Conservation (phyloP, 2,329 filamentous ascomycete species). For the Colletotrichum liaoningense region DNA sequence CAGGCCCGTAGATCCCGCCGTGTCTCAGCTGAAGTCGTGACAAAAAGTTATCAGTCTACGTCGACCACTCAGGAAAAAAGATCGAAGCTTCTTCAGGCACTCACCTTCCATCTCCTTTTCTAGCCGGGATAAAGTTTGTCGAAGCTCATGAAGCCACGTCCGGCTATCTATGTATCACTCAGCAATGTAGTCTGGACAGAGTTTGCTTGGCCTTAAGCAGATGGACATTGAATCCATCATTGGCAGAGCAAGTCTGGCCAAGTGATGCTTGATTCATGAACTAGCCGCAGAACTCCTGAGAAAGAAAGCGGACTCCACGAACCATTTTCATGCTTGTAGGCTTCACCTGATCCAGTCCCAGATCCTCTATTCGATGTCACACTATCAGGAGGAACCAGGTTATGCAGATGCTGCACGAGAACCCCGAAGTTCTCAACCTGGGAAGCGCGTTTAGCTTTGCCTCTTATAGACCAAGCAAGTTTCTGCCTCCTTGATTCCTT, state of each 20-base stretch:
- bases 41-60: neutral
- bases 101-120: conserved; percentile 12
- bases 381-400: conserved; percentile 16
- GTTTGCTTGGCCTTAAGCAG: neutral
- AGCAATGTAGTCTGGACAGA: neutral
- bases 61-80: too few species aligned
- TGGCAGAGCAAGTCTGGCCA: too few species aligned
- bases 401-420: conserved; percentile 29
- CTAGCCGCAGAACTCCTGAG: too few species aligned
- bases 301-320: too few species aligned
- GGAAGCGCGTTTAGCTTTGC: conserved; percentile 18
- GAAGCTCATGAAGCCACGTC: neutral
- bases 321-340: too few species aligned
- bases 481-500: conserved; percentile 23
- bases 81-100: too few species aligned
- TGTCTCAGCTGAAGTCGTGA: neutral
- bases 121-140: neutral
- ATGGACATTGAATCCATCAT: neutral
- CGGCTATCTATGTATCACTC: neutral
- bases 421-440: conserved; percentile 24
- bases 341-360: too few species aligned
- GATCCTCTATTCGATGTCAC: too few species aligned
- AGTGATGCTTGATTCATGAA: neutral
- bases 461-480: conserved; percentile 30
- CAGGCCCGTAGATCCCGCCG: conserved; percentile 35